Evolutionary conservation across 306 rosid genomes (phyloP).

Genomic region (Elaeagnus macrophylla): DNA sequence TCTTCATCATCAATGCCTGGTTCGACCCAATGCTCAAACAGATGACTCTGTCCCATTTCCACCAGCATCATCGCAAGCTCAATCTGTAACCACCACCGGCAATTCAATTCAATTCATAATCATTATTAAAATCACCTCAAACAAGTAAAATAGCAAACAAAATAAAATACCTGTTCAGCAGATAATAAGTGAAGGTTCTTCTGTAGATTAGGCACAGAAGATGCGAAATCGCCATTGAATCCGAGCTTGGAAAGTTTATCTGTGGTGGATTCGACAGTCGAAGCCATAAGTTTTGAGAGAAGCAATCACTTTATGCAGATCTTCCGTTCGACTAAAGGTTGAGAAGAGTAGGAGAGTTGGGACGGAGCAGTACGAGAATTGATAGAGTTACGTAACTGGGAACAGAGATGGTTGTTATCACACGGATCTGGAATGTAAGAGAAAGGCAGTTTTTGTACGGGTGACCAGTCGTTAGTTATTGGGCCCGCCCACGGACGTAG

Average conservation of each 20-base stretch:
- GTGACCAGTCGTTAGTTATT: slow-evolving; percentile 1
- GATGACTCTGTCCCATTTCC: slow-evolving; percentile 56
- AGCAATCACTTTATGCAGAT: neutral
- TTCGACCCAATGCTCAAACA: slow-evolving; percentile 67
- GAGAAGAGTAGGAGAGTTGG: slow-evolving; percentile 5
- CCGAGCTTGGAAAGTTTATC: slow-evolving; percentile 30
- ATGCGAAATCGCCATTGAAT: slow-evolving; percentile 30
- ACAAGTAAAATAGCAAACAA: neutral
- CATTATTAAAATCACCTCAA: neutral
- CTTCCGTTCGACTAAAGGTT: slow-evolving; percentile 5
- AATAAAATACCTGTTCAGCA: slow-evolving; percentile 39
- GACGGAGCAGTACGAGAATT: no score
- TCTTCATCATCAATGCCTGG: slow-evolving; percentile 66
- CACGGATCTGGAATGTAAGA: neutral
- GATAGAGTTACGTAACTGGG: neutral
- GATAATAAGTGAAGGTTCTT: slow-evolving; percentile 49
- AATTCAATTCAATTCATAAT: slow-evolving; percentile 13
- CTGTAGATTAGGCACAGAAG: slow-evolving; percentile 36
- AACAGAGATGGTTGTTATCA: neutral
- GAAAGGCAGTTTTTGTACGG: neutral
- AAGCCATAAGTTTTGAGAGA: slow-evolving; percentile 34
- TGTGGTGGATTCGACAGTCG: slow-evolving; percentile 20
- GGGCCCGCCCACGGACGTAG: neutral
- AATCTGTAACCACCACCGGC: slow-evolving; percentile 29
- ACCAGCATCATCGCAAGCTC: slow-evolving; percentile 51